Percentiles rank a stretch among this genome's conserved stretches.
Conservation (phyloP, 495 filamentous ascomycete genomes). For the Lasiosphaeria hispida region DNA sequence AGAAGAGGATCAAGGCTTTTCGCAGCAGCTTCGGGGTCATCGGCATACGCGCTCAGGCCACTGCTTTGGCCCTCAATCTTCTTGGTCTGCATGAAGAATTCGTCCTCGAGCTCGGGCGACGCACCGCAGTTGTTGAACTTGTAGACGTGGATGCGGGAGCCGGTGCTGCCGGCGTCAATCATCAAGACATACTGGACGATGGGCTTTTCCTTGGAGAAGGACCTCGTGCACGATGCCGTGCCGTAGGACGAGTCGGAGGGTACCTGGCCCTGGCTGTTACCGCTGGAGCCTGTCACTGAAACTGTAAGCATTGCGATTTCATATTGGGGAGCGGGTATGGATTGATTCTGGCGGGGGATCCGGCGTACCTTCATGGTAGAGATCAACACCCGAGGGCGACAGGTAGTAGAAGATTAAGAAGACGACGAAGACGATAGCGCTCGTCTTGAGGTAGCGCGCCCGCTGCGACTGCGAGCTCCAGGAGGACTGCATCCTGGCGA, state of each 20-base stretch:
- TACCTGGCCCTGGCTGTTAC: slow-evolving; percentile 41
- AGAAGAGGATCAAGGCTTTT: slow-evolving; percentile 84
- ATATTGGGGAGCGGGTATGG: too few species aligned
- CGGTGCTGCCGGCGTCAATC: slow-evolving; percentile 97
- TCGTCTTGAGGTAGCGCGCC: slow-evolving; percentile 79
- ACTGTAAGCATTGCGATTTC: background rate
- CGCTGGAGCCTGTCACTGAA: background rate
- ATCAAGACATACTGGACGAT: slow-evolving; percentile 96
- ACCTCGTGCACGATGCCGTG: slow-evolving; percentile 74
- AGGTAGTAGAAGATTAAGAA: slow-evolving; percentile 75
- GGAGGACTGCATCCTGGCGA: slow-evolving; percentile 50
- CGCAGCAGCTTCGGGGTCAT: slow-evolving; percentile 82
- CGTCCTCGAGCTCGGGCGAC: slow-evolving; percentile 90
- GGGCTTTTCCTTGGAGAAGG: slow-evolving; percentile 80
- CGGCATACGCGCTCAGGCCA: slow-evolving; percentile 81
- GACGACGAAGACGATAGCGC: slow-evolving; percentile 70
- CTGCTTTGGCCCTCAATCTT: slow-evolving; percentile 68
- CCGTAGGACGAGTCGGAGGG: slow-evolving; percentile 59
- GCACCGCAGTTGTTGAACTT: slow-evolving; percentile 97
- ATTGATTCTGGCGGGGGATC: background rate
- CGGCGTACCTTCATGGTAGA: slow-evolving; percentile 43
- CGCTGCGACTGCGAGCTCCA: slow-evolving; percentile 70
- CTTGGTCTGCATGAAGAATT: slow-evolving; percentile 82
- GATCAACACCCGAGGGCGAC: slow-evolving; percentile 53
- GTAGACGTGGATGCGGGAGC: slow-evolving; percentile 97